Percentiles rank a stretch among this genome's conserved stretches.
phyloP scores from a whole-genome alignment of 768 basidiomycete species.

The Botryobasidium botryosum region DNA sequence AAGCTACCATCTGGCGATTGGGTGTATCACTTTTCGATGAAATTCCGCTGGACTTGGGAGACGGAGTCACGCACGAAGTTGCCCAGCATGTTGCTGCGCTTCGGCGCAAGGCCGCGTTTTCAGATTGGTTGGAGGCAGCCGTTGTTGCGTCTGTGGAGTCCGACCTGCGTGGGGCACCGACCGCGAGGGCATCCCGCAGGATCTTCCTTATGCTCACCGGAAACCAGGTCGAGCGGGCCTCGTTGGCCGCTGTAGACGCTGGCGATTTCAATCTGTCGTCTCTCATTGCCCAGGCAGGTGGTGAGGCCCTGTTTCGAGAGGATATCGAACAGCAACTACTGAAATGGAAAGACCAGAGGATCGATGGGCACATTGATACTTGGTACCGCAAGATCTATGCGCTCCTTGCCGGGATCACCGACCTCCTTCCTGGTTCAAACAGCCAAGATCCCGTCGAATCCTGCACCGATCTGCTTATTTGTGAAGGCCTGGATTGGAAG shows the following conservation, averaged over 20 bases:
- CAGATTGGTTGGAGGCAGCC: conserved; percentile 66
- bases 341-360: conserved; percentile 66
- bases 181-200: conserved; percentile 29
- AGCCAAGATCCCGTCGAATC: conserved; percentile 36
- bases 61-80: conserved; percentile 39
- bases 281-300: conserved; percentile 71
- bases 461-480: conserved; percentile 41
- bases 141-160: conserved; percentile 55
- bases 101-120: conserved; percentile 62
- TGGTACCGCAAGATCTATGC: conserved; percentile 68
- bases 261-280: conserved; percentile 77
- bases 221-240: conserved; percentile 74
- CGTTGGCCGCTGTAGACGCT: conserved; percentile 50
- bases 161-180: conserved; percentile 38
- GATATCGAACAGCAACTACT: conserved; percentile 61
- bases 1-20: conserved; percentile 74
- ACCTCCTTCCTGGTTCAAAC: conserved; percentile 32
- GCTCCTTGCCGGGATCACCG: conserved; percentile 60
- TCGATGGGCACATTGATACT: conserved; percentile 48
- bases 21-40: conserved; percentile 80
- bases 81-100: conserved; percentile 42
- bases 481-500: conserved; percentile 81
- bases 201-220: conserved; percentile 74
- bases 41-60: conserved; percentile 45
- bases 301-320: conserved; percentile 52